Evolutionary conservation across 768 basidiomycete species (phyloP).

Genomic region (Tulasnella sp.): DNA sequence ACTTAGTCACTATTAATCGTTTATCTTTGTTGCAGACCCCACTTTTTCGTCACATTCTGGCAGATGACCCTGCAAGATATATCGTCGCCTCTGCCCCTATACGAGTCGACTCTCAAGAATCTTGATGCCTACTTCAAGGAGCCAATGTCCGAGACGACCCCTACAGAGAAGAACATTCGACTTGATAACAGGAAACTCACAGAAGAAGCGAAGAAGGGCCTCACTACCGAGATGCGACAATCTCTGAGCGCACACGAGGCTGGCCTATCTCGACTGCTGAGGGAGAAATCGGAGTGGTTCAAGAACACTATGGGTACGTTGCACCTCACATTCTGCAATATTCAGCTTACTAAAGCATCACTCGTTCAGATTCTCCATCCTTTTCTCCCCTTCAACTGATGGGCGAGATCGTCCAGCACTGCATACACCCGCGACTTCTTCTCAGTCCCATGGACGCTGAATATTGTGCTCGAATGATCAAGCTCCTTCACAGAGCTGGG

Average conservation of each 20-base stretch:
- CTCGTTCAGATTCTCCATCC: constrained; percentile 29
- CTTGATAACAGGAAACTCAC: not conserved
- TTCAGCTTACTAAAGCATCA: constrained; percentile 25
- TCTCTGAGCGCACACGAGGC: not conserved
- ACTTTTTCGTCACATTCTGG: constrained; percentile 96
- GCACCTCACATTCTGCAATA: constrained; percentile 25
- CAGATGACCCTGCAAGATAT: constrained; percentile 89
- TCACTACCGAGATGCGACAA: constrained; percentile 2
- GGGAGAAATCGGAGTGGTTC: constrained; percentile 81
- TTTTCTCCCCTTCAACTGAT: constrained; percentile 36
- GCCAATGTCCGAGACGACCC: constrained; percentile 33
- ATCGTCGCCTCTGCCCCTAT: constrained; percentile 60
- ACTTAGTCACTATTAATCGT: not conserved
- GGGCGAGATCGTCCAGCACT: constrained; percentile 62
- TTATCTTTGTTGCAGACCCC: constrained; percentile 52
- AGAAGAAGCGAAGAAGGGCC: not conserved
- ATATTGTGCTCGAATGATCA: constrained; percentile 85
- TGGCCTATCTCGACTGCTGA: constrained; percentile 48
- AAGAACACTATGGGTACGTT: constrained; percentile 38
- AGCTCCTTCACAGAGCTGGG: constrained; percentile 76
- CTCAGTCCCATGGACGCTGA: constrained; percentile 97
- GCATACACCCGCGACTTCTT: constrained; percentile 82
- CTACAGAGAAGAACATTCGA: constrained; percentile 34
- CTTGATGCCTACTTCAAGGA: constrained; percentile 17
- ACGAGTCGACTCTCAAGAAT: constrained; percentile 63